Evolutionary conservation across 2,329 filamentous ascomycete species (phyloP), one percentile per base, ranked within the genome.

Genomic region (Ophiostoma angusticollis): DNA sequence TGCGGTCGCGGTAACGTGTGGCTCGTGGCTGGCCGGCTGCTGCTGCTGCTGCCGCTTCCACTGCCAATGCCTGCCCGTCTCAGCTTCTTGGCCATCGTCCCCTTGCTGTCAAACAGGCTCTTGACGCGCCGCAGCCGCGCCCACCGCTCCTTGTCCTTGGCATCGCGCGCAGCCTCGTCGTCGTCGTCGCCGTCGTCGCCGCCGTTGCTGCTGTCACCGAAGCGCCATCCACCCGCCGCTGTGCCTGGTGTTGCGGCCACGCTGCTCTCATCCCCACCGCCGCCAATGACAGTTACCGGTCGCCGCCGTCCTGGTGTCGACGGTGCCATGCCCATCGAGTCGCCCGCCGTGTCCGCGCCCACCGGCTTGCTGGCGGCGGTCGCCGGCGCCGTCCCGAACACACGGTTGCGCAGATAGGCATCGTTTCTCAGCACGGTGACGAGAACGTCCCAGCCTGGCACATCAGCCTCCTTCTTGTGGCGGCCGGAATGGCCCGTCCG

Each of bases 101-200:
- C 68, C 55, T 81, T 84, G 6, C 72, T 67, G 45, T 80, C 76
- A 50, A 85, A 76, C 33, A 82, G 58, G 52, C 78, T 82, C 64
- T 81, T 81, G 42, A 85, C 78, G 42, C 73, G 70, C 50, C 77
- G 70, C 46, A 85, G 58, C 48, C 77, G 69, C n/a, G 77, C 72
- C 79, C 79, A 84, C 46, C 80, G 67, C 57, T 81, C 77, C 55
- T 80, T 80, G 44, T 84, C 80, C 53, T 80, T 80, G 31, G 61
- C 66, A 33, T 67, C 64, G 19, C 66, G 60, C 0, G 56, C 56
- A 28, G 59, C 62, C 32, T 68, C 63, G 16, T 70, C 62, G 9
- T 66, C 42, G 1, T 24, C 36, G 29, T 23, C 12, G 18, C 16
- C 58, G 13, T 65, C 66, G 30, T 70, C 72, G 14, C 19, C 33